These are phyloP conservation scores for Spathaspora arborariae DNA, from an alignment of 805 yeast genomes.

Conservation along the genomic window DNA sequence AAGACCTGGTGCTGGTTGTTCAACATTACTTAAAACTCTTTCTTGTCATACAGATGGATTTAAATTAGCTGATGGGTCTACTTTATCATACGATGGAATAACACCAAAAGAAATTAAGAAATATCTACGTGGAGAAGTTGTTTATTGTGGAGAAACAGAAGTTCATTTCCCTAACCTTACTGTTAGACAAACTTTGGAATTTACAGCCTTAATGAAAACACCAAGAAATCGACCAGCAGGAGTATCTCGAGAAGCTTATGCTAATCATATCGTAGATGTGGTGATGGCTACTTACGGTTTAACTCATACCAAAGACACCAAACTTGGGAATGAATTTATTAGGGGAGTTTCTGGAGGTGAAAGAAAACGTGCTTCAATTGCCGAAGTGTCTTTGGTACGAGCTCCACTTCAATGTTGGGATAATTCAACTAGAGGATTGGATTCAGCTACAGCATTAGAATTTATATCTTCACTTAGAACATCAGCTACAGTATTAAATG, in stretches of 20 bases:
- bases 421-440: constrained; percentile 69
- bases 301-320: constrained; percentile 56
- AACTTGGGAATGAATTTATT: constrained; percentile 64
- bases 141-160: constrained; percentile 67
- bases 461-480: constrained; percentile 58
- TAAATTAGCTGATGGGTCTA: constrained; percentile 42
- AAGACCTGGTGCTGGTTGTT: constrained; percentile 81
- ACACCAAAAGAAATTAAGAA: constrained; percentile 45
- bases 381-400: constrained; percentile 55
- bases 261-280: constrained; percentile 51
- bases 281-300: constrained; percentile 54
- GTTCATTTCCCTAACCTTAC: constrained; percentile 65
- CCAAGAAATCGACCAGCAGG: constrained; percentile 61
- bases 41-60: constrained; percentile 65
- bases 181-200: constrained; percentile 61
- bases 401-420: constrained; percentile 61
- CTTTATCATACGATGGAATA: constrained; percentile 53
- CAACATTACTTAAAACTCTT: constrained; percentile 60
- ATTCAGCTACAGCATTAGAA: constrained; percentile 68
- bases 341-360: constrained; percentile 75
- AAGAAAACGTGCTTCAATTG: constrained; percentile 67
- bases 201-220: constrained; percentile 59
- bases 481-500: constrained; percentile 51
- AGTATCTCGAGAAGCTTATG: constrained; percentile 51
- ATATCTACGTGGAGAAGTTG: constrained; percentile 64